These are phyloP conservation scores for Halophytophthora batemanensis DNA, from an alignment of 352 stramenopile species.

Conservation along the genomic window DNA sequence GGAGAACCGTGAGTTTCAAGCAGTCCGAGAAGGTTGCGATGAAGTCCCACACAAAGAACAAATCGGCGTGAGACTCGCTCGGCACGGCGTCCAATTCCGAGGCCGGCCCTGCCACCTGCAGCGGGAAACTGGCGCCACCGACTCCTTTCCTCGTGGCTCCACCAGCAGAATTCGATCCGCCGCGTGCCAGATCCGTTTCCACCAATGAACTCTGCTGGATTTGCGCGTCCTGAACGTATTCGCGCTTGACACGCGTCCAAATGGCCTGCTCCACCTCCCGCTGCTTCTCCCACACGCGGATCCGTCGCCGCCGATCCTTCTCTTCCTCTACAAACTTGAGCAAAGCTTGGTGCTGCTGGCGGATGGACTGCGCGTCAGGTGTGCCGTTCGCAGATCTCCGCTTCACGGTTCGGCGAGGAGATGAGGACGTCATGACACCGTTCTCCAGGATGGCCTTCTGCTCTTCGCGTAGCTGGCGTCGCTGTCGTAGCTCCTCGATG, in stretches of 20 bases:
- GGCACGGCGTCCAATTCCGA: slow-evolving; percentile 42
- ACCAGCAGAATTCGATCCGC: neutral
- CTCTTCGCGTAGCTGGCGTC: slow-evolving; percentile 64
- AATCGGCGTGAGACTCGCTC: slow-evolving; percentile 39
- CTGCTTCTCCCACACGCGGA: slow-evolving; percentile 55
- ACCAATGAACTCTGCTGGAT: neutral
- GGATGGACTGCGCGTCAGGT: slow-evolving; percentile 20
- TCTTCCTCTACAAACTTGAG: slow-evolving; percentile 74
- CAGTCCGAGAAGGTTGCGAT: slow-evolving; percentile 73
- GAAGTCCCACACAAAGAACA: slow-evolving; percentile 78
- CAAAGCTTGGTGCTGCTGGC: slow-evolving; percentile 54
- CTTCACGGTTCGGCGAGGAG: slow-evolving; percentile 17
- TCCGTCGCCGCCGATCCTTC: slow-evolving; percentile 50
- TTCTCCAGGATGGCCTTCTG: slow-evolving; percentile 72
- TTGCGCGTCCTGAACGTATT: slow-evolving; percentile 24
- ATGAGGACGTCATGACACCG: slow-evolving; percentile 57
- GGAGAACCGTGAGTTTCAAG: slow-evolving; percentile 42
- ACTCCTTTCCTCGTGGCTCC: neutral
- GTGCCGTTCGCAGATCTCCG: slow-evolving; percentile 10
- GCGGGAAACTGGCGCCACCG: slow-evolving; percentile 27
- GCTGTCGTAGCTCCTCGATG: slow-evolving; percentile 64
- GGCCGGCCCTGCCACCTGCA: slow-evolving; percentile 26
- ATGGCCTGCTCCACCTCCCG: slow-evolving; percentile 44
- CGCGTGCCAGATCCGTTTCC: neutral
- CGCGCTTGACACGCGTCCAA: slow-evolving; percentile 51